A percentile compares a stretch with the other conserved stretches of the same genome.
Evolutionary conservation across 805 yeast species (phyloP).

Genomic region (Sungouiozyma intestinalis): DNA sequence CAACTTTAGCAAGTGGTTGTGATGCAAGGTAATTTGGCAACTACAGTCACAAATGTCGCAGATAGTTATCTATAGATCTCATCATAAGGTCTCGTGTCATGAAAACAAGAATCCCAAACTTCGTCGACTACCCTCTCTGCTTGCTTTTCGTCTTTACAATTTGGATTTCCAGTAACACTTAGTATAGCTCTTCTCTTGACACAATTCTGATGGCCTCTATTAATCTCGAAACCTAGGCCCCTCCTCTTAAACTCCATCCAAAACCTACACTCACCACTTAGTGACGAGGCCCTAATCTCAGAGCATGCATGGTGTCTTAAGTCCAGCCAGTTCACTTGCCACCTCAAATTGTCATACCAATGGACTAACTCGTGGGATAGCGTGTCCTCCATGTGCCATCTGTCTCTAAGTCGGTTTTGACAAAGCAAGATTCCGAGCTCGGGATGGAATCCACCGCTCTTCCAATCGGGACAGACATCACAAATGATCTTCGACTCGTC

Average conservation of each 20-base stretch:
- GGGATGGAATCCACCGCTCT: conserved; percentile 91
- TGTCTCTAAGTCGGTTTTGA: conserved; percentile 64
- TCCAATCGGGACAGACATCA: conserved; percentile 70
- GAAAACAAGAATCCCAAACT: conserved; percentile 88
- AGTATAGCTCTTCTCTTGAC: conserved; percentile 80
- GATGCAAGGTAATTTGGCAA: too few relatives aligned
- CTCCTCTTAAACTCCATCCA: conserved; percentile 61
- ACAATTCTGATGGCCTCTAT: conserved; percentile 83
- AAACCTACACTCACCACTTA: conserved; percentile 92
- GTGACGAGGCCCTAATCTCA: conserved; percentile 84
- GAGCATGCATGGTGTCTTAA: conserved; percentile 93
- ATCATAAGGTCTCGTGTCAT: conserved; percentile 93
- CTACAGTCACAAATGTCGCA: not conserved
- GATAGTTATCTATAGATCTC: conserved; percentile 57
- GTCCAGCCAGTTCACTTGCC: conserved; percentile 76
- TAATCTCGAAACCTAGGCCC: conserved; percentile 36
- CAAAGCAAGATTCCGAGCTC: conserved; percentile 78
- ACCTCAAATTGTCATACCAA: conserved; percentile 82
- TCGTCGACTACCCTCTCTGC: conserved; percentile 75
- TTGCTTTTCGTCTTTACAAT: conserved; percentile 57
- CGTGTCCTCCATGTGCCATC: conserved; percentile 82
- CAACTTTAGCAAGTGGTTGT: too few relatives aligned
- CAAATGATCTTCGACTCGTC: conserved; percentile 43
- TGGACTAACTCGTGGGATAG: conserved; percentile 89
- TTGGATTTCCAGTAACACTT: conserved; percentile 80